These are phyloP conservation scores for Lizonia empirigonia DNA, from an alignment of 2,329 filamentous ascomycete genomes.

Conservation along the genomic window DNA sequence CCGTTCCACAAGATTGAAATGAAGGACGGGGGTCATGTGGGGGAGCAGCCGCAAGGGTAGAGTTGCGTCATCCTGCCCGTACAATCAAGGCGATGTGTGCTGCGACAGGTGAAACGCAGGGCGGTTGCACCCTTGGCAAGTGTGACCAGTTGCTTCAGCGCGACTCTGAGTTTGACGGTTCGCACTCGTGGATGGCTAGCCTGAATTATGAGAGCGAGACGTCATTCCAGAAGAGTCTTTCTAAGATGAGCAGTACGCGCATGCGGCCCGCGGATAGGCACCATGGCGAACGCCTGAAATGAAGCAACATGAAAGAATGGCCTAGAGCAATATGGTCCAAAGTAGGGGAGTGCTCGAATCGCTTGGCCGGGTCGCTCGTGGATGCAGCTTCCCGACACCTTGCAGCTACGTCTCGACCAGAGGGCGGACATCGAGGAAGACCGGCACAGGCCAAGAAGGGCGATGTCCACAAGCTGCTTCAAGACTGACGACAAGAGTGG, in stretches of 20 bases:
- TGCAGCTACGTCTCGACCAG: background rate
- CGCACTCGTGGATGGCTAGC: slow-evolving; percentile 18
- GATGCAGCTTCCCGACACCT: background rate
- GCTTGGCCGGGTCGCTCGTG: background rate
- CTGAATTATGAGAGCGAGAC: slow-evolving; percentile 11
- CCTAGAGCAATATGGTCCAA: background rate
- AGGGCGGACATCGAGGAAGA: slow-evolving; percentile 6
- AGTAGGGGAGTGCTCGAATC: background rate
- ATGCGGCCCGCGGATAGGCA: background rate
- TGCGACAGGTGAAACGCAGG: slow-evolving; percentile 27
- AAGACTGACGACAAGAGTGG: slow-evolving; percentile 5
- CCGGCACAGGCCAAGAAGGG: slow-evolving; percentile 15
- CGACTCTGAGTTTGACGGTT: slow-evolving; percentile 16
- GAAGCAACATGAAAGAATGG: background rate
- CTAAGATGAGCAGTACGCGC: background rate
- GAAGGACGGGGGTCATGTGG: slow-evolving; percentile 16
- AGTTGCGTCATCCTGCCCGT: slow-evolving; percentile 16
- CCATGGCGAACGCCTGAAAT: background rate
- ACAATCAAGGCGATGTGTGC: slow-evolving; percentile 27
- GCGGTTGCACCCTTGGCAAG: slow-evolving; percentile 23
- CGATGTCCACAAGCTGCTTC: slow-evolving; percentile 12
- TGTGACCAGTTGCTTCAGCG: slow-evolving; percentile 25
- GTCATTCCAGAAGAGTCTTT: slow-evolving; percentile 1
- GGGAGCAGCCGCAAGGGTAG: slow-evolving; percentile 16
- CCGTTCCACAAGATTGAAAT: slow-evolving; percentile 4